These are phyloP conservation scores for Hemisphaericaspora nanyangensis DNA, from an alignment of 805 yeast species.

Conservation along the genomic window DNA sequence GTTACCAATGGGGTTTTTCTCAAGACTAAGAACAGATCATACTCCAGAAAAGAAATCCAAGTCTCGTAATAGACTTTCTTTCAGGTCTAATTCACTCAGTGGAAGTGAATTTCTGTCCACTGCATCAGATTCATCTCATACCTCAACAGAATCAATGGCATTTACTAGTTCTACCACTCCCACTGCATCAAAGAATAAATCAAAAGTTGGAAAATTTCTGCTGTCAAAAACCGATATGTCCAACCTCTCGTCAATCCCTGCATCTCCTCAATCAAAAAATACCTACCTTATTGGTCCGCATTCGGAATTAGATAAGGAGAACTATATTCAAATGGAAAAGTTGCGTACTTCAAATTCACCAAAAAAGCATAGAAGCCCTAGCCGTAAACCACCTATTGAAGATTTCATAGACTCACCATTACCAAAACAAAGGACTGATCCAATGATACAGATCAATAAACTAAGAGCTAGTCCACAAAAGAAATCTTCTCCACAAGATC, in stretches of 20 bases:
- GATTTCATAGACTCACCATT: background rate
- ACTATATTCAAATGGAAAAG: too few relatives aligned
- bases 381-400: background rate
- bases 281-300: too few relatives aligned
- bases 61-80: background rate
- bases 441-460: background rate
- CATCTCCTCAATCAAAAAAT: too few relatives aligned
- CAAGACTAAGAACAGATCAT: constrained; percentile 1
- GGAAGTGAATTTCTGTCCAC: constrained; percentile 34
- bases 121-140: constrained; percentile 26
- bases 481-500: too few relatives aligned
- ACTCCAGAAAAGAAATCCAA: background rate
- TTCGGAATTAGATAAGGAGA: too few relatives aligned
- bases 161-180: too few relatives aligned
- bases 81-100: constrained; percentile 13
- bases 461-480: too few relatives aligned
- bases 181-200: too few relatives aligned
- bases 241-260: too few relatives aligned
- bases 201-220: too few relatives aligned
- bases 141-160: constrained; percentile 19
- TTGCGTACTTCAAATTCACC: too few relatives aligned
- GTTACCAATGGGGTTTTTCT: constrained; percentile 1
- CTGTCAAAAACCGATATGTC: too few relatives aligned
- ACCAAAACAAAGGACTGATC: background rate
- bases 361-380: background rate